phyloP scores from a whole-genome alignment of 192 early-diverging fungal genomes.

The Martensiomyces pterosporus region DNA sequence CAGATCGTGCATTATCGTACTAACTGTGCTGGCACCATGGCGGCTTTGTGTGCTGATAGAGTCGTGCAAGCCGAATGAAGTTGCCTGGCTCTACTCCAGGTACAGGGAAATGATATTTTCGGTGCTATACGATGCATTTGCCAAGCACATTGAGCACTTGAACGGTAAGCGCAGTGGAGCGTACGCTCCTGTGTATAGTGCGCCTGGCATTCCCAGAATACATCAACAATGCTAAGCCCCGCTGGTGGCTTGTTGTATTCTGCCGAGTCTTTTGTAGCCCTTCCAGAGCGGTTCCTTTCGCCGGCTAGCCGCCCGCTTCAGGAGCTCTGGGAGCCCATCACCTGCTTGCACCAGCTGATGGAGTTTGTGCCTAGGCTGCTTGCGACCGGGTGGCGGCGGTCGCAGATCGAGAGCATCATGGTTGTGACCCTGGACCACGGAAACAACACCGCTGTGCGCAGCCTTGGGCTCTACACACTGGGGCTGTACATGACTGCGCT shows the following conservation, averaged over 20 bases:
- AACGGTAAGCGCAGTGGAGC: no score
- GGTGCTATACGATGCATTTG: constrained; percentile 24
- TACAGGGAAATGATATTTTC: constrained; percentile 28
- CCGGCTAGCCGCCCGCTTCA: constrained; percentile 10
- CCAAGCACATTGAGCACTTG: constrained; percentile 14
- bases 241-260: no score
- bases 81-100: constrained; percentile 30
- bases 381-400: constrained; percentile 30
- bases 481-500: constrained; percentile 25
- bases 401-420: constrained; percentile 43
- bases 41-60: constrained; percentile 9
- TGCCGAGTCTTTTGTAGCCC: constrained; percentile 17
- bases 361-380: constrained; percentile 31
- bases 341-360: constrained; percentile 21
- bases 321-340: constrained; percentile 21
- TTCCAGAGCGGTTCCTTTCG: constrained; percentile 35
- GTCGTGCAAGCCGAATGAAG: constrained; percentile 23
- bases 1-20: no score
- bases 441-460: constrained; percentile 41
- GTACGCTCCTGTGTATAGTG: not conserved
- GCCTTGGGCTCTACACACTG: constrained; percentile 29
- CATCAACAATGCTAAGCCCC: no score
- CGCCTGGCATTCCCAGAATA: not conserved
- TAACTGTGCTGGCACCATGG: no score
- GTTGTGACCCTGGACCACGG: constrained; percentile 45